phyloP scores from a whole-genome alignment of 2,329 filamentous ascomycete genomes.

The Fusarium palustre region DNA sequence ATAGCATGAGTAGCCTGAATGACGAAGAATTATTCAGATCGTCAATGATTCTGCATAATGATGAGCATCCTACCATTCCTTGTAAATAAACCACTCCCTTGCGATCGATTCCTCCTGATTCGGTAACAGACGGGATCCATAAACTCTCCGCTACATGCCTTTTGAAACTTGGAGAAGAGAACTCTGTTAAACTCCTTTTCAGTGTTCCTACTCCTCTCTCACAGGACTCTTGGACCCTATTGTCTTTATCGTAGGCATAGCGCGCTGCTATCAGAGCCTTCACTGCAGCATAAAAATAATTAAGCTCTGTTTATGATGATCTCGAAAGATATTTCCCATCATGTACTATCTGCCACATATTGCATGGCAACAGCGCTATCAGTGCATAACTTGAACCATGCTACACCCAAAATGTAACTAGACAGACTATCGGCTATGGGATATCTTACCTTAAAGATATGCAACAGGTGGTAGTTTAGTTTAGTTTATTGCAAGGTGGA shows the following conservation, averaged over 20 bases:
- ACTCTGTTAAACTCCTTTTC: constrained; percentile 18
- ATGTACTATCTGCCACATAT: constrained; percentile 33
- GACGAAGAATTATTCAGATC: neutral
- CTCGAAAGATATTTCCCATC: constrained; percentile 32
- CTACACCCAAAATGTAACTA: no score
- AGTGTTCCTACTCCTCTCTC: constrained; percentile 30
- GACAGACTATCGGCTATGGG: no score
- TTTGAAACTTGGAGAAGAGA: constrained; percentile 31
- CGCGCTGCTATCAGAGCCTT: constrained; percentile 24
- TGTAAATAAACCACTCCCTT: constrained; percentile 19
- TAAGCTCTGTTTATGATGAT: constrained; percentile 40
- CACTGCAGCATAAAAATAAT: constrained; percentile 38
- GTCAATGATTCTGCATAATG: neutral
- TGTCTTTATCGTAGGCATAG: constrained; percentile 19
- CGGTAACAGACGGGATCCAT: constrained; percentile 10
- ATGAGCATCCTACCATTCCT: constrained; percentile 12
- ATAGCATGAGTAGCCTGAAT: neutral
- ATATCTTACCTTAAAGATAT: no score
- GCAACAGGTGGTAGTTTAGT: constrained; percentile 32
- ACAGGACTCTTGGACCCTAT: constrained; percentile 2
- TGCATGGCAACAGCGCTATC: constrained; percentile 27
- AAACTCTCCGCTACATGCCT: constrained; percentile 26
- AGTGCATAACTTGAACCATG: no score
- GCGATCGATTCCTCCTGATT: constrained; percentile 11
- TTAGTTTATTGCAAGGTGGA: constrained; percentile 39